Evolutionary conservation across 2,329 filamentous ascomycete species (phyloP).

Genomic region (Tolypocladium ovalisporum): DNA sequence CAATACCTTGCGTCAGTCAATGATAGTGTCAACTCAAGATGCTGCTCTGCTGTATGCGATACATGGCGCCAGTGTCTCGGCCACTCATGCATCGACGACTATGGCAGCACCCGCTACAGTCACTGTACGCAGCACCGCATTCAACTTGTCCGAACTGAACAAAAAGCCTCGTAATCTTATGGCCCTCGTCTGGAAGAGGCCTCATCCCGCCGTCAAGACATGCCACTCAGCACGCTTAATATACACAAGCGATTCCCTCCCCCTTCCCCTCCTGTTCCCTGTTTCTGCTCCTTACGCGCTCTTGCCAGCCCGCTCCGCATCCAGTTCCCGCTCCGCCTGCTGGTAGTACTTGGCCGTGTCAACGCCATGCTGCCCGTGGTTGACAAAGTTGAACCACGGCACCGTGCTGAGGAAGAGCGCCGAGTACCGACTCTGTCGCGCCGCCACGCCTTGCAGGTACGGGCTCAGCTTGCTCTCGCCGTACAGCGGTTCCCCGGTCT

Average conservation of each 20-base stretch:
- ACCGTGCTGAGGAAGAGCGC: conserved; percentile 74
- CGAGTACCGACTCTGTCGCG: conserved; percentile 85
- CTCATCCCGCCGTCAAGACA: conserved; percentile 8
- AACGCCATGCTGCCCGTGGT: conserved; percentile 90
- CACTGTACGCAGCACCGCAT: background rate
- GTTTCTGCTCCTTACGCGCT: background rate
- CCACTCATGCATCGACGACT: background rate
- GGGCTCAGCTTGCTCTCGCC: conserved; percentile 67
- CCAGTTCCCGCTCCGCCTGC: conserved; percentile 87
- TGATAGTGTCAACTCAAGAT: background rate
- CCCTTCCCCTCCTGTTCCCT: background rate
- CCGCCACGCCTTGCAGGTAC: conserved; percentile 88
- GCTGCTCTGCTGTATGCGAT: background rate
- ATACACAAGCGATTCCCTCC: conserved; percentile 13
- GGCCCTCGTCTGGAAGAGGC: background rate
- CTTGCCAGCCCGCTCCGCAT: conserved; percentile 47
- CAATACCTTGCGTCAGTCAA: background rate
- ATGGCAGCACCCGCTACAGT: background rate
- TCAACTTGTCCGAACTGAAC: background rate
- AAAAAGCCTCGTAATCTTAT: background rate
- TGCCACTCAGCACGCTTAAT: conserved; percentile 10
- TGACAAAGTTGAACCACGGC: conserved; percentile 98
- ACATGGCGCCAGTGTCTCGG: background rate
- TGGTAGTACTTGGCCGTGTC: conserved; percentile 98
- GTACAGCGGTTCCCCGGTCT: conserved; percentile 82